Evolutionary conservation across 495 filamentous ascomycete genomes (phyloP).

Genomic region (Lichenothelia convexa): DNA sequence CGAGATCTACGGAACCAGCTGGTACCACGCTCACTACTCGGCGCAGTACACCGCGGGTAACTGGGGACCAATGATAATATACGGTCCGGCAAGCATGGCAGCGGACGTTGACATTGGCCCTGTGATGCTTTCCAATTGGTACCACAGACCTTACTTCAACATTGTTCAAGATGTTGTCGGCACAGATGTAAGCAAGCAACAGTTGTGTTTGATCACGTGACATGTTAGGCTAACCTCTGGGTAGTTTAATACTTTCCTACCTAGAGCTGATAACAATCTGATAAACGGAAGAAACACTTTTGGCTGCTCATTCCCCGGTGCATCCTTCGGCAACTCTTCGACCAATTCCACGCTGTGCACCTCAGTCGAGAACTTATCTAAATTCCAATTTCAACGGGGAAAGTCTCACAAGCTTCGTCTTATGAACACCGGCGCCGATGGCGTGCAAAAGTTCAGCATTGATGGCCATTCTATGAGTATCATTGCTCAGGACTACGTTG

Average conservation of each 20-base stretch:
- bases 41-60: conserved; percentile 12
- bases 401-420: conserved; percentile 51
- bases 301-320: no score
- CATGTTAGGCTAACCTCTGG: no score
- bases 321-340: conserved; percentile 1
- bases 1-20: conserved; percentile 7
- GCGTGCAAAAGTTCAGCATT: conserved; percentile 26
- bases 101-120: conserved; percentile 14
- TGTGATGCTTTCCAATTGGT: conserved; percentile 7
- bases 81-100: conserved; percentile 8
- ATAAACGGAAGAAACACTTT: conserved; percentile 9
- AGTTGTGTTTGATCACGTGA: no score
- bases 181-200: not conserved
- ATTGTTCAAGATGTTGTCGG: conserved; percentile 6
- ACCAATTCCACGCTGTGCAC: conserved; percentile 28
- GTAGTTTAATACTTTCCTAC: no score
- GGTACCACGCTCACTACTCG: conserved; percentile 13
- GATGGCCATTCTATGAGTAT: conserved; percentile 25
- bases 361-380: conserved; percentile 18
- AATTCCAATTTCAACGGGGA: conserved; percentile 24
- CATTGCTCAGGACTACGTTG: conserved; percentile 27
- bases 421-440: conserved; percentile 47
- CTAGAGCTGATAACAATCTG: conserved; percentile 4
- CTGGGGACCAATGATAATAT: conserved; percentile 10
- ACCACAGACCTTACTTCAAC: conserved; percentile 9